Base-by-base conservation (phyloP, 306 rosid genomes). In the Cucurbita pepo region DNA sequence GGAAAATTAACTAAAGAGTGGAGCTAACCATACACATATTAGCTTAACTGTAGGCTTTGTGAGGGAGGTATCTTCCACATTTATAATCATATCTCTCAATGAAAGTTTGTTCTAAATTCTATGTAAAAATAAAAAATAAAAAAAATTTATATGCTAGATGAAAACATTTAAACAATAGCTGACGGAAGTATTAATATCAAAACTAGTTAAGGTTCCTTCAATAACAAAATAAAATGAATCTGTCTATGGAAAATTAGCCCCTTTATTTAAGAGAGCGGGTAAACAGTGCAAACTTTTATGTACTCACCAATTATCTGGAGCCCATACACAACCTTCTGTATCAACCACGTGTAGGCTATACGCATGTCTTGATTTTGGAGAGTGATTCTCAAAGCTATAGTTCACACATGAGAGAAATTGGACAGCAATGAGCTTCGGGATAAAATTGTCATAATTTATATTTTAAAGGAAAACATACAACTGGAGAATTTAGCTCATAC, bases 251-350 rank as follows among this genome's bases (percentile, higher is more conserved):
- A 63, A 47, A 63, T 34, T 30, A 30, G 34, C 4, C 47, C 30
- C 73, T 12, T 43, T 56, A 11, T 6, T 44, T 56, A 41, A 43
- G 21, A 67, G 21, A 71, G 48, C 13, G 10, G 71, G 73, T 30
- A 21, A n/a, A 30, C 13, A 10, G 59, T 7, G 41, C 41, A 59
- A 64, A 22, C 18, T 30, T 21, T 78, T 55, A 72, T 71, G 77
- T 51, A 81, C 85, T 82, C 83, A 94, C 97, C 98, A 94, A 78
- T 94, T 94, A 77, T 87, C 91, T 50, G 81, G 73, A 69, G 97
- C 91, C 98, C 98, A 94, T 82, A 76, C 79, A 86, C 98, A 94
- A 87, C 96, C 94, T 79, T 78, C 87, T 7, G 96, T 85, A 79
- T 94, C 98, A 62, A 94, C 94, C 76, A 87, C 85, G 51, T 94